Percentiles rank a stretch among this genome's conserved stretches.
phyloP scores from a whole-genome alignment of 768 basidiomycete genomes.

The Mycena albidolilacea region DNA sequence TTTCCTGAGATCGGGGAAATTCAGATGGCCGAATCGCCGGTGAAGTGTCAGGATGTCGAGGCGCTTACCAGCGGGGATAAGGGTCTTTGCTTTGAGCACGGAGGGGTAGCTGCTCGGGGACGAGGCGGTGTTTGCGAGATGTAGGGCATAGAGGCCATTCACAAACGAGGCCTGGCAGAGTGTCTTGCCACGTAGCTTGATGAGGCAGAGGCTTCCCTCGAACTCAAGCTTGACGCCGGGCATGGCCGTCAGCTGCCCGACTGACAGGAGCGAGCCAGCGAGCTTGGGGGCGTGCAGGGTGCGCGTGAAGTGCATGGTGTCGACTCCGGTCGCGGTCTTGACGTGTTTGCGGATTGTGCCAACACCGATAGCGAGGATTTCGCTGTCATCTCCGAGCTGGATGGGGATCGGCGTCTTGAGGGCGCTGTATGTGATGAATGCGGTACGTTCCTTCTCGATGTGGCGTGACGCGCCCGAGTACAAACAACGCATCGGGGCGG shows the following conservation, averaged over 20 bases:
- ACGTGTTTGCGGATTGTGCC: not conserved
- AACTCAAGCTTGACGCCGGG: conserved; percentile 22
- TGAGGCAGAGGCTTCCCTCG: not conserved
- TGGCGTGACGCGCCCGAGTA: conserved; percentile 25
- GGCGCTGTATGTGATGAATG: not conserved
- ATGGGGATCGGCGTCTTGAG: conserved; percentile 17
- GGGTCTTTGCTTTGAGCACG: conserved; percentile 15
- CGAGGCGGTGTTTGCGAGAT: not conserved
- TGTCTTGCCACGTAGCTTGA: not conserved
- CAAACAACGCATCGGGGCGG: conserved; percentile 10
- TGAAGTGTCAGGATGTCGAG: not conserved
- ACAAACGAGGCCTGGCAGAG: conserved; percentile 1
- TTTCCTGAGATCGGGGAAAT: too few species aligned
- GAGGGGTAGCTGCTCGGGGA: not conserved
- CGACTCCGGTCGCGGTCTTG: not conserved
- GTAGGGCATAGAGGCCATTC: conserved; percentile 14
- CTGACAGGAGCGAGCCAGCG: conserved; percentile 7
- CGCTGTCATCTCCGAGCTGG: conserved; percentile 13
- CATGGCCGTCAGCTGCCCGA: not conserved
- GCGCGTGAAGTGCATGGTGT: not conserved
- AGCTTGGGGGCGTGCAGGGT: conserved; percentile 5
- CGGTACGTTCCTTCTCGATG: not conserved
- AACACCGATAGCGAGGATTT: not conserved
- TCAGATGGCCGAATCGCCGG: too few species aligned
- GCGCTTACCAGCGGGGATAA: conserved; percentile 15